Conservation (phyloP, 2,329 filamentous ascomycete species). For the Ophiostoma tasmaniense region DNA sequence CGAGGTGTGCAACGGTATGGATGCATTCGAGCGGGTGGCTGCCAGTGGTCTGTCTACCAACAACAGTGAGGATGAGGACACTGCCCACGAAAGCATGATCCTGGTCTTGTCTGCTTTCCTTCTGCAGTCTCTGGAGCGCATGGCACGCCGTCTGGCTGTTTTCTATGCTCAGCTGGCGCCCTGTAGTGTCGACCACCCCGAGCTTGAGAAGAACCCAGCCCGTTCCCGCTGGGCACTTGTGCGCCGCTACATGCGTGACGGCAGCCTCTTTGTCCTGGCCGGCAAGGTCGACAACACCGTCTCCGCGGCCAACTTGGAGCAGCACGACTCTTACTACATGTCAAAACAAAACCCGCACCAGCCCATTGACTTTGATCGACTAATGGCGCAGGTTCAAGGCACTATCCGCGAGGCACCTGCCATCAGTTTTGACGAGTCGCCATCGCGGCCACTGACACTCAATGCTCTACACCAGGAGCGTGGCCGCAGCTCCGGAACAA, state of each 20-base stretch:
- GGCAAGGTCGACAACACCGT: slow-evolving; percentile 22
- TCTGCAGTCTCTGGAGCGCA: slow-evolving; percentile 43
- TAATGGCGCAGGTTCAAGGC: slow-evolving; percentile 36
- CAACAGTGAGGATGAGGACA: not conserved
- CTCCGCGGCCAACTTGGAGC: slow-evolving; percentile 24
- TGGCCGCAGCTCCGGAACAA: slow-evolving; percentile 5
- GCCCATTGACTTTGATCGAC: slow-evolving; percentile 37
- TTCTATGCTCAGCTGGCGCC: slow-evolving; percentile 45
- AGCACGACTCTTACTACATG: slow-evolving; percentile 18
- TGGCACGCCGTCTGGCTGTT: slow-evolving; percentile 42
- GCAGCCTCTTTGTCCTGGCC: slow-evolving; percentile 43
- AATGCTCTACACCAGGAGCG: slow-evolving; percentile 15
- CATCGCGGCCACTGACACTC: slow-evolving; percentile 14
- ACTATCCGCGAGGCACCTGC: slow-evolving; percentile 22
- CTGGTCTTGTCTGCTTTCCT: slow-evolving; percentile 36
- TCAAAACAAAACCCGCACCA: slow-evolving; percentile 25
- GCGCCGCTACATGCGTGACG: slow-evolving; percentile 39
- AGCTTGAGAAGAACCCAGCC: slow-evolving; percentile 45
- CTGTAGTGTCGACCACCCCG: slow-evolving; percentile 42
- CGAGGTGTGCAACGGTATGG: slow-evolving; percentile 46
- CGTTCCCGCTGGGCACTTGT: slow-evolving; percentile 45
- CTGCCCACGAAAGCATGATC: slow-evolving; percentile 19
- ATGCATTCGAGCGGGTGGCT: slow-evolving; percentile 42
- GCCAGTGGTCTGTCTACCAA: slow-evolving; percentile 23
- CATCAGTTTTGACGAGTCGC: not conserved